Base-by-base conservation (phyloP, 2,329 filamentous ascomycete species). In the Botrytis tulipae region DNA sequence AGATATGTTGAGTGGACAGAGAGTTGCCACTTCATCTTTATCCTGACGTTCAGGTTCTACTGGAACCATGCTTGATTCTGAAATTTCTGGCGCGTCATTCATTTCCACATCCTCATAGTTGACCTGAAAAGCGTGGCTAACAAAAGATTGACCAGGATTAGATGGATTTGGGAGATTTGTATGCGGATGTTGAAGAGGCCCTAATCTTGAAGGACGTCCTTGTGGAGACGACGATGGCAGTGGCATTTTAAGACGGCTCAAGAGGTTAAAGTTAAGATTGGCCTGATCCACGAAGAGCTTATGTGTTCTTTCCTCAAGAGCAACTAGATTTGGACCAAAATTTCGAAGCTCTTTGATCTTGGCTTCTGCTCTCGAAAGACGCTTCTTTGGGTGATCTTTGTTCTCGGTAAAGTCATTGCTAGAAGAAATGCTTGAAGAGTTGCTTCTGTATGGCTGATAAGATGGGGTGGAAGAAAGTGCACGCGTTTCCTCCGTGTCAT, bases 111-210 rank as follows among this genome's bases (percentile, higher is more conserved):
- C n/a, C 35, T 42, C 25, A 42, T 40, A n/a, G 4, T 3, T 25
- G 18, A 12, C 22, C 7, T 9, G 8, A 14, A 29, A n/a, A 29
- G n/a, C 25, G 1, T 57, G 32, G 40, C 9, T 57, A 42, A n/a
- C 9, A 42, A 14, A 29, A 8, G 8, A 63, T 29, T 29, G 61
- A 32, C 9, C 9, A 14, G 16, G 14, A 40, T n/a, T 2, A 10
- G 14, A n/a, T 18, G 60, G 22, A 40, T 42, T 35, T 25, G 14
- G 25, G 29, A 68, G 12, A 42, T 42, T 18, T 6, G 48, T 29
- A 32, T 57, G 22, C 22, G 66, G 48, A 25, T 68, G 66, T 20
- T 57, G 66, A 14, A 68, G 66, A 25, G 66, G 66, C 9, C 66
- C 66, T 8, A 12, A 35, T 29, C 22, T 51, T 22, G 37, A 57